phyloP scores from a whole-genome alignment of 129 eudicot species.

The Artemisia annua region DNA sequence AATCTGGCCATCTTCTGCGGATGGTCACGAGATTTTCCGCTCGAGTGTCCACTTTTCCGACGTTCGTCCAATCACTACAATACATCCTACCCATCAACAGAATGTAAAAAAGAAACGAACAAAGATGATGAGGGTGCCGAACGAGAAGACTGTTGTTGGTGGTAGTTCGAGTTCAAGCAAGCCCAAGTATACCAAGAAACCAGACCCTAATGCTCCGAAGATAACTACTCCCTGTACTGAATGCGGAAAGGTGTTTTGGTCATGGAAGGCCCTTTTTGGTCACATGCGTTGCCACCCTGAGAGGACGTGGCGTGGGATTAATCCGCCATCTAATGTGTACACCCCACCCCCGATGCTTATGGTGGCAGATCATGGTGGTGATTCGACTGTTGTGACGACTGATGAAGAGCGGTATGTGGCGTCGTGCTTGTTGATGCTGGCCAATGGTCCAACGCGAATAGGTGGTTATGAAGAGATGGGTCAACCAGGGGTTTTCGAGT shows the following conservation, averaged over 20 bases:
- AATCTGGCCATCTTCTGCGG: conserved; percentile 30
- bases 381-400: conserved; percentile 16
- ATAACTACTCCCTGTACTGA: conserved; percentile 71
- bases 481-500: conserved; percentile 61
- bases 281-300: conserved; percentile 99
- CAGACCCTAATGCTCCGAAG: conserved; percentile 67
- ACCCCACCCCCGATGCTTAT: conserved; percentile 10
- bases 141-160: conserved; percentile 7
- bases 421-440: conserved; percentile 58
- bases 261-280: conserved; percentile 84
- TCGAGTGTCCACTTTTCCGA: conserved; percentile 8
- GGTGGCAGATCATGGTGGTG: conserved; percentile 8
- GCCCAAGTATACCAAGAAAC: conserved; percentile 49
- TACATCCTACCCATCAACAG: conserved; percentile 17
- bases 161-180: conserved; percentile 2
- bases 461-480: neutral
- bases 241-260: conserved; percentile 78
- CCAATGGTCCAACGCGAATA: conserved; percentile 37
- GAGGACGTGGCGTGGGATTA: conserved; percentile 89
- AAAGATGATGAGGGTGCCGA: conserved; percentile 32
- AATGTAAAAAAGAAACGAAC: conserved; percentile 60
- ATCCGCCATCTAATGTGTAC: conserved; percentile 55
- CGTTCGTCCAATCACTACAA: conserved; percentile 12
- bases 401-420: conserved; percentile 72
- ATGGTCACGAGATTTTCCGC: conserved; percentile 19